phyloP scores from a whole-genome alignment of 208 protist genomes.

The Crithidia thermophila region DNA sequence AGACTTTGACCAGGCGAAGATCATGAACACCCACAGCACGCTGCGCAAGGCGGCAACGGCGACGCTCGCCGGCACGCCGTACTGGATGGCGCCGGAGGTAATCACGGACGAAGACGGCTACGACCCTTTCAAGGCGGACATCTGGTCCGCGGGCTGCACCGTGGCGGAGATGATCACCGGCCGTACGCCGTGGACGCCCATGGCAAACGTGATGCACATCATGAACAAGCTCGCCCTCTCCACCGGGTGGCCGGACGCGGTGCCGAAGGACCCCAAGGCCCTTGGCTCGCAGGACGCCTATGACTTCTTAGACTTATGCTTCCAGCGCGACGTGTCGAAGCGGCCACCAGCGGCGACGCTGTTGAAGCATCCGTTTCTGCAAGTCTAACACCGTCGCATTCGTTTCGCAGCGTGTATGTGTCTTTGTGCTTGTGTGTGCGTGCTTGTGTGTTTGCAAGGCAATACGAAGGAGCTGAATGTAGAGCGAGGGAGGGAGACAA shows the following conservation, averaged over 20 bases:
- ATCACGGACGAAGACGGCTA: constrained; percentile 92
- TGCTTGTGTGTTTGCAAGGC: background rate
- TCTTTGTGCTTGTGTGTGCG: background rate
- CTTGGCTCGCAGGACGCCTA: constrained; percentile 83
- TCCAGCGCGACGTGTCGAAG: constrained; percentile 76
- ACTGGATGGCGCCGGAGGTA: constrained; percentile 93
- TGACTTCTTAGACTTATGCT: constrained; percentile 90
- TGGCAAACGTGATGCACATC: constrained; percentile 91
- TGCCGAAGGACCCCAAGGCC: constrained; percentile 71
- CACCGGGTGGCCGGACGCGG: constrained; percentile 88
- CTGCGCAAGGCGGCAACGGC: constrained; percentile 87
- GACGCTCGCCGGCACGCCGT: constrained; percentile 87
- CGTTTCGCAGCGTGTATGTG: background rate
- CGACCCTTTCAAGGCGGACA: constrained; percentile 91
- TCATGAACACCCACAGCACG: constrained; percentile 89
- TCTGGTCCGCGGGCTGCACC: constrained; percentile 92
- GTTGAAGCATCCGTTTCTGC: constrained; percentile 83
- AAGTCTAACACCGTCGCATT: constrained; percentile 16
- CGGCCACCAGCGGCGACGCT: constrained; percentile 69
- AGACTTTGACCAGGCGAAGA: constrained; percentile 98
- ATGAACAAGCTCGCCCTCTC: constrained; percentile 92
- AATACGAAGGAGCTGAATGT: background rate
- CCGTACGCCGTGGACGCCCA: constrained; percentile 79
- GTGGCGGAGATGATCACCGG: constrained; percentile 93
- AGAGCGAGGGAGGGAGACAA: background rate